Base-by-base conservation (phyloP, 2,329 filamentous ascomycete genomes). In the Scortechinia acanthostroma region DNA sequence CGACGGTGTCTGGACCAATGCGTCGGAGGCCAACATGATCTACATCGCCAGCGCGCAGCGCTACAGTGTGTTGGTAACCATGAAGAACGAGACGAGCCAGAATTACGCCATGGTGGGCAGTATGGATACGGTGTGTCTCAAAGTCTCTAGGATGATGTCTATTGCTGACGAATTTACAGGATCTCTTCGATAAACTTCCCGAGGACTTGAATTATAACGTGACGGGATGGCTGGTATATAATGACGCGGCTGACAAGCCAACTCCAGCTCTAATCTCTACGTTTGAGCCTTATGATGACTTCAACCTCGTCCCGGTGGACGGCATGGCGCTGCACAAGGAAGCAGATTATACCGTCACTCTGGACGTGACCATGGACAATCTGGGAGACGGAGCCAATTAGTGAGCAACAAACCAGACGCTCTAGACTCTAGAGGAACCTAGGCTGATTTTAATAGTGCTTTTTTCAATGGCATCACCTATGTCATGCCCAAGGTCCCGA, bases 401-500 rank as follows among this genome's bases (percentile, higher is more conserved):
- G n/a, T n/a, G n/a, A n/a, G n/a, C 65, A 68, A 52, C 51, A 61
- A 23, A 16, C 6, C 16, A 2, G 15, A 40, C 4, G 14, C 19
- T 6, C 21, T 45, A 43, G 22, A 51, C 14, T 20, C 10, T 3
- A 50, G 19, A 45, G 45, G 23, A n/a, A 43, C 37, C 3, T 2
- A 10, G 25, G 6, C n/a, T 21, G 17, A n/a, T 42, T 21, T 17
- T n/a, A 66, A 62, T n/a, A n/a, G n/a, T 50, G 74, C 70, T 42
- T 74, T 75, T 51, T 67, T 78, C 56, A 86, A 86, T 60, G 76
- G 80, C 56, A 69, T 82, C 46, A 83, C 79, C 17, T 88, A 84
- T 51, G 69, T 76, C 3, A 47, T 61, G 2, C 83, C 78, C 17
- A 81, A 85, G 56, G 81, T 86, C 0, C 84, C 83, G 0, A 77